Conservation (phyloP, 345 rosid genomes). For the Euphorbia lathyris region DNA sequence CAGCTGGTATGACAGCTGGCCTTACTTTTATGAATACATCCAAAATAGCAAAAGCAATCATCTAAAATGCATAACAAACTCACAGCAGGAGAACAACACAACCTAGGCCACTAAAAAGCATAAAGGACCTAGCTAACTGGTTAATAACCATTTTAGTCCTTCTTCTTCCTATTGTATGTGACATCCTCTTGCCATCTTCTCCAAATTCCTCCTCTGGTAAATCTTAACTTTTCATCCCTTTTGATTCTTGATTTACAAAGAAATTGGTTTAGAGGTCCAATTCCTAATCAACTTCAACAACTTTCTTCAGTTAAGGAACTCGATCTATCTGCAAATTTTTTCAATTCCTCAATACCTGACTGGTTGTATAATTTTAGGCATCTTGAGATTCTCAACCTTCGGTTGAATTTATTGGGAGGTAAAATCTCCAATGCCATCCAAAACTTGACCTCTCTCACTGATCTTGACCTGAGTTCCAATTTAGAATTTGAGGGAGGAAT, state of each 20-base stretch:
- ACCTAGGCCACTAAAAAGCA: too few relatives aligned
- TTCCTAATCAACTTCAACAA: neutral
- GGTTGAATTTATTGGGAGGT: conserved; percentile 13
- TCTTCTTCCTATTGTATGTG: too few relatives aligned
- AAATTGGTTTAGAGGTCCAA: neutral
- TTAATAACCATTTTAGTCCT: too few relatives aligned
- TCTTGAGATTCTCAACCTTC: conserved; percentile 1
- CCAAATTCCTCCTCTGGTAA: neutral
- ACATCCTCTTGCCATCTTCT: neutral
- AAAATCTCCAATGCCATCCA: conserved; percentile 13
- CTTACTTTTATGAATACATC: too few relatives aligned
- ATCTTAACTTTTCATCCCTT: conserved; percentile 24
- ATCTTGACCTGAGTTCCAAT: conserved; percentile 11
- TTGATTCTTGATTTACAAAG: conserved; percentile 14
- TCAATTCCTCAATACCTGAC: neutral
- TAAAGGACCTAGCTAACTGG: too few relatives aligned
- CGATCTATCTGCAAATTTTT: neutral
- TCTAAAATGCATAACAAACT: too few relatives aligned
- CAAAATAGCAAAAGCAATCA: too few relatives aligned
- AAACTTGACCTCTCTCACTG: conserved; percentile 19
- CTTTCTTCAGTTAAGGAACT: neutral
- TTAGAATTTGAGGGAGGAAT: neutral
- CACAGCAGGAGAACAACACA: too few relatives aligned
- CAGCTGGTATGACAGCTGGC: too few relatives aligned
- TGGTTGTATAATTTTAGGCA: conserved; percentile 20